Evolutionary conservation across 441 rosid species (phyloP).

Genomic region (Bruguiera hainesii): DNA sequence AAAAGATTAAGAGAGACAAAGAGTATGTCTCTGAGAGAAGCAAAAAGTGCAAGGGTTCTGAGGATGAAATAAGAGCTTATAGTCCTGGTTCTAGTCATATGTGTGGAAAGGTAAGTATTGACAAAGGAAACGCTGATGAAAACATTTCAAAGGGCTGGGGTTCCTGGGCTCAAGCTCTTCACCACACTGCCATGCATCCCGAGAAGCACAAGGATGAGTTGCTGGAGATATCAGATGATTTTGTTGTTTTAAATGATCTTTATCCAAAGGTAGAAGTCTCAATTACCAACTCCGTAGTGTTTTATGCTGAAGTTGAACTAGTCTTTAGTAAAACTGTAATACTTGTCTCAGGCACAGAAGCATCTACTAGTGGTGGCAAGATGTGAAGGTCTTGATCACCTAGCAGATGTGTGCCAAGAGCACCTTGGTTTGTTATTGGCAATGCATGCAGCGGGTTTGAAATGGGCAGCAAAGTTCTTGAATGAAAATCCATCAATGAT

Average conservation of each 20-base stretch:
- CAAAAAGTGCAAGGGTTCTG: conserved; percentile 55
- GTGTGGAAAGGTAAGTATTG: conserved; percentile 23
- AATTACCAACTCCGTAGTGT: neutral
- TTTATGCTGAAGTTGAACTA: conserved; percentile 10
- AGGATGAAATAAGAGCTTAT: conserved; percentile 24
- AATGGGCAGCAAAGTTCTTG: conserved; percentile 64
- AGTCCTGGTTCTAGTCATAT: conserved; percentile 18
- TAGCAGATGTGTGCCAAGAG: conserved; percentile 59
- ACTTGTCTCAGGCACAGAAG: conserved; percentile 56
- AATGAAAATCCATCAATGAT: conserved; percentile 60
- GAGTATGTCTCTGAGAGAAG: conserved; percentile 33
- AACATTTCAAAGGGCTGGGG: conserved; percentile 51
- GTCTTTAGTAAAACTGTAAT: neutral
- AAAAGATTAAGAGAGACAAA: conserved; percentile 43
- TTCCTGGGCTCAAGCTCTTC: conserved; percentile 81
- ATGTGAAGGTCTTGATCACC: conserved; percentile 52
- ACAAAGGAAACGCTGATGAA: conserved; percentile 27
- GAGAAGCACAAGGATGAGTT: conserved; percentile 53
- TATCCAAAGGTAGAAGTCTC: conserved; percentile 67
- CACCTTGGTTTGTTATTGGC: conserved; percentile 51
- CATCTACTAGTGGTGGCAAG: conserved; percentile 71
- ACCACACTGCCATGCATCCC: conserved; percentile 71
- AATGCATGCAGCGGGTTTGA: conserved; percentile 71
- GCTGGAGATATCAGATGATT: conserved; percentile 54
- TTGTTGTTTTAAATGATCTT: conserved; percentile 67